Evolutionary conservation across 805 yeast species (phyloP), one percentile per base, ranked within the genome.

Genomic region (Saccharomycopsis oosterbeekiorum): DNA sequence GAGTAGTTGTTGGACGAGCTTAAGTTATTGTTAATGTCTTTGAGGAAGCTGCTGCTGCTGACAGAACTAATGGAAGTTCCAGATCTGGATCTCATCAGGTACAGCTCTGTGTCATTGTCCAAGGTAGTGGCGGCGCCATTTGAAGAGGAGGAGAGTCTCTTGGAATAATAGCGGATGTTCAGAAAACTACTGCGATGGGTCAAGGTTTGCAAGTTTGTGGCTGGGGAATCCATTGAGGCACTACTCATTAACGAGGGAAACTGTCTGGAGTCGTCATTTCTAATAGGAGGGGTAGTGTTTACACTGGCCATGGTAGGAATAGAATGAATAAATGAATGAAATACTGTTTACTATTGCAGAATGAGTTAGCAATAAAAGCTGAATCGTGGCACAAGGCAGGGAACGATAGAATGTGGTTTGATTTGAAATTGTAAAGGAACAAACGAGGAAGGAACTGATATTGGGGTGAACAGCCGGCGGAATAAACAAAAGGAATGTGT

Each of bases 251-350:
- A 17, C 14, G 14, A 21, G 5, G 47, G 29, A 36, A 24, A 17
- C 34, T 55, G 47, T 17, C 36, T 55, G 11, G 24, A 12, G 4
- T 47, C 53, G 4, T 47, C 53, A 47, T 12, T 47, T 47, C 53
- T 47, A 47, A 47, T 47, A 15, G 53, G 53, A 19, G 53, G 53
- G 14, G 53, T 47, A n/a, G 53, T 47, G 26, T 47, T 47, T 47
- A 47, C 51, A 41, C 59, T 56, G 26, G 59, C 51, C 59, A 56
- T 56, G 47, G 21, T 26, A 47, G 15, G 12, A 10, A 17, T 17
- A 8, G 17, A 12, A 24, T 14, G 53, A 14, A 5, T 4, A 47
- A 47, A 40, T 11, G 11, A 36, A n/a, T n/a, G n/a, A n/a, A n/a
- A n/a, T n/a, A n/a, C n/a, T n/a, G n/a, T n/a, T n/a, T n/a, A n/a